Evolutionary conservation across 2,329 filamentous ascomycete species (phyloP).

Genomic region (Penicillium sp.): DNA sequence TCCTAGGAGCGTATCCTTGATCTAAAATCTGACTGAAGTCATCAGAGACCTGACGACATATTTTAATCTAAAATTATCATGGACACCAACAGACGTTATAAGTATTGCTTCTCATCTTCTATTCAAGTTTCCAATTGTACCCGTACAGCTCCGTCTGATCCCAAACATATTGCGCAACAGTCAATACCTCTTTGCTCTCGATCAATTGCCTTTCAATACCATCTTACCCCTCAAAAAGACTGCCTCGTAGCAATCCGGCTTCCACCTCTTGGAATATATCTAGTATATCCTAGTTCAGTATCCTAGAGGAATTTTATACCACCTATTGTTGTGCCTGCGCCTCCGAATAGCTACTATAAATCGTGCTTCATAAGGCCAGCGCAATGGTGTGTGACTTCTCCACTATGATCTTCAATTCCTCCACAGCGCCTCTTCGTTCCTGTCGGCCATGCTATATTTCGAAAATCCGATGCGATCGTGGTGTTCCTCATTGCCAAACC

Average conservation of each 20-base stretch:
- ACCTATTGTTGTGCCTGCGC: neutral
- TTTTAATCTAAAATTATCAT: neutral
- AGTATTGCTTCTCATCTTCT: neutral
- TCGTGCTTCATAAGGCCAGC: neutral
- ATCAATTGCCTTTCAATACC: neutral
- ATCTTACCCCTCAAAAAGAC: neutral
- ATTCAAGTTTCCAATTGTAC: neutral
- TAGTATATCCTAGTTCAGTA: neutral
- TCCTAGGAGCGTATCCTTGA: neutral
- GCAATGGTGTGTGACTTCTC: neutral
- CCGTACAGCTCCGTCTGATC: neutral
- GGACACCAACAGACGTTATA: neutral
- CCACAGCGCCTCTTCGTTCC: neutral
- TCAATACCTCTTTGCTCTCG: neutral
- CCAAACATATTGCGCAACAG: neutral
- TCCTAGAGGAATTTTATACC: neutral
- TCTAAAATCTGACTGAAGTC: neutral
- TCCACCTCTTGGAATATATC: neutral
- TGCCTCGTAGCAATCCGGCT: neutral
- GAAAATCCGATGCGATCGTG: neutral
- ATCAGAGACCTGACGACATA: neutral
- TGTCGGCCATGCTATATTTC: neutral
- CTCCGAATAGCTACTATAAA: neutral
- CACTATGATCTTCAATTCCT: neutral
- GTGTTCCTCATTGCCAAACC: neutral